These are phyloP conservation scores for Parsonsia alboflavescens DNA, from an alignment of 257 asterid species.

Conservation along the genomic window DNA sequence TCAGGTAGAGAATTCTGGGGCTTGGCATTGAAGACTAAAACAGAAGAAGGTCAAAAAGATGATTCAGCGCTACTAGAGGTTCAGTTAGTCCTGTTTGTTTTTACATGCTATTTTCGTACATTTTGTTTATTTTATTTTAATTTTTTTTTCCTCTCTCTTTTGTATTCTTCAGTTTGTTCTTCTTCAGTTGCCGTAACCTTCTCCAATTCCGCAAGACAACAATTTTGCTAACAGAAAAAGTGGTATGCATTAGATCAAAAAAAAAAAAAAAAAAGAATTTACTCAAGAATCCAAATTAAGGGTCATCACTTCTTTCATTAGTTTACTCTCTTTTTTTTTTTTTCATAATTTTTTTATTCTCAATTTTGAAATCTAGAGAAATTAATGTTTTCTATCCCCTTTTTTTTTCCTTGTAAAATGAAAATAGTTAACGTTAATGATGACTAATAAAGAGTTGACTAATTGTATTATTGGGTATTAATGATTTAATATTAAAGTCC, in stretches of 20 bases:
- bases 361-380: too few species aligned
- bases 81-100: constrained; percentile 53
- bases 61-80: constrained; percentile 43
- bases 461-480: too few species aligned
- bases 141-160: not conserved
- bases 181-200: constrained; percentile 17
- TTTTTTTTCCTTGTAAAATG: too few species aligned
- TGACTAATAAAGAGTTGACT: too few species aligned
- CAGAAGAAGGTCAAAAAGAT: constrained; percentile 41
- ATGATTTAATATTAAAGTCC: too few species aligned
- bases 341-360: not conserved
- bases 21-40: constrained; percentile 21
- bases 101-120: constrained; percentile 29
- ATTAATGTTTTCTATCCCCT: too few species aligned
- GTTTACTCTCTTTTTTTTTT: not conserved
- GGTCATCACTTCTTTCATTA: not conserved
- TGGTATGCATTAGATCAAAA: constrained; percentile 2
- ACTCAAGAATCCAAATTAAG: not conserved
- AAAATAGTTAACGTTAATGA: too few species aligned
- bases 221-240: not conserved
- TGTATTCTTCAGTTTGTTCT: constrained; percentile 17
- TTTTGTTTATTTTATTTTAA: not conserved
- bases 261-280: too few species aligned
- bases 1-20: constrained; percentile 37
- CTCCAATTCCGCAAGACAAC: not conserved